phyloP scores from a whole-genome alignment of 371 early-diverging fungal species.

The Circinella umbellata region DNA sequence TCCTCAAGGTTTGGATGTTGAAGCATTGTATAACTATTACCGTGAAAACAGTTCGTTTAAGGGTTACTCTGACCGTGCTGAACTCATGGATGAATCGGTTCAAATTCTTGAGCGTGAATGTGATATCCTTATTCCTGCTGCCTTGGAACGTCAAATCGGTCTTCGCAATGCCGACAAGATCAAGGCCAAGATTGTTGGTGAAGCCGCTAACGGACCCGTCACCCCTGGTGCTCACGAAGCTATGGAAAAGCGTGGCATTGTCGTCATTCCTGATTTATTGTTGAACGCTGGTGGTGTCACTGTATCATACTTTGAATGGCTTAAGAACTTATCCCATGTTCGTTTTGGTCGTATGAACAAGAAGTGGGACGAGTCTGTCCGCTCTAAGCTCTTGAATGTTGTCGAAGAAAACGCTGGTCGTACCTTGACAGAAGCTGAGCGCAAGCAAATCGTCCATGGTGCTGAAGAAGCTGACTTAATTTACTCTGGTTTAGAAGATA shows the following conservation, averaged over 20 bases:
- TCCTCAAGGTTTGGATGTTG: conserved; percentile 74
- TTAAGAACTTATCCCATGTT: conserved; percentile 87
- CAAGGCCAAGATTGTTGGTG: conserved; percentile 88
- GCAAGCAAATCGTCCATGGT: conserved; percentile 82
- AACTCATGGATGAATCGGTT: conserved; percentile 65
- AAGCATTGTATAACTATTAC: conserved; percentile 71
- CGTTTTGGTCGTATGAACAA: conserved; percentile 93
- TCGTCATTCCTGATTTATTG: conserved; percentile 83
- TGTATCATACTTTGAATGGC: conserved; percentile 86
- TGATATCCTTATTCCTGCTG: conserved; percentile 87
- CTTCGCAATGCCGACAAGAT: conserved; percentile 76
- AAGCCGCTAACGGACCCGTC: conserved; percentile 89
- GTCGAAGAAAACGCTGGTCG: conserved; percentile 81
- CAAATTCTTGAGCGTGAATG: conserved; percentile 80
- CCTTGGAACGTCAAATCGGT: conserved; percentile 88
- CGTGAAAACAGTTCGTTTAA: conserved; percentile 71
- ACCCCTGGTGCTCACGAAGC: conserved; percentile 82
- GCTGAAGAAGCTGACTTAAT: conserved; percentile 92
- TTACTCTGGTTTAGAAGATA: conserved; percentile 90
- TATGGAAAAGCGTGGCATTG: conserved; percentile 68
- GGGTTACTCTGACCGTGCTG: conserved; percentile 68
- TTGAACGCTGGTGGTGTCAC: conserved; percentile 91
- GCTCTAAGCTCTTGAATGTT: conserved; percentile 72
- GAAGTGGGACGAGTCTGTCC: conserved; percentile 88
- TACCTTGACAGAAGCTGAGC: conserved; percentile 74